These are phyloP conservation scores for Trametopsis cervina DNA, from an alignment of 768 basidiomycete genomes.

Conservation along the genomic window DNA sequence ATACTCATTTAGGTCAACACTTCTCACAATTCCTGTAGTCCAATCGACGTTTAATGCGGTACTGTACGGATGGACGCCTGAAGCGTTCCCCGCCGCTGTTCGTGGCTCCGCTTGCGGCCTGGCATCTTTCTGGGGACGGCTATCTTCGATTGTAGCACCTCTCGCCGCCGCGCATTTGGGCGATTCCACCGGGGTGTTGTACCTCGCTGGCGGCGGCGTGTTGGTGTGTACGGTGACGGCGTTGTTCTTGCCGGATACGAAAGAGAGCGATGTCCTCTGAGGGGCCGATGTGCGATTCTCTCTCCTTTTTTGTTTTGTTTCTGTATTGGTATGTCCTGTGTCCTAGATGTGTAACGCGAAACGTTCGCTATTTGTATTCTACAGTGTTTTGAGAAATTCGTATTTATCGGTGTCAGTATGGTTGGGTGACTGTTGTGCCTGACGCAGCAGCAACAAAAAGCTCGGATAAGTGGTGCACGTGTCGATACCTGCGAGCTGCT, in stretches of 20 bases:
- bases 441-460: too few relatives aligned
- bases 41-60: slow-evolving; percentile 12
- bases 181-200: slow-evolving; percentile 6
- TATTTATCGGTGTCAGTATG: too few relatives aligned
- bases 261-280: slow-evolving; percentile 2
- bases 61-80: slow-evolving; percentile 13
- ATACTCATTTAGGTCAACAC: too few relatives aligned
- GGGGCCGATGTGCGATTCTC: too few relatives aligned
- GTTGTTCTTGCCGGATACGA: slow-evolving; percentile 8
- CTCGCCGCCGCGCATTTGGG: slow-evolving; percentile 7
- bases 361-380: not conserved
- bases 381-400: too few relatives aligned
- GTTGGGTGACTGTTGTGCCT: too few relatives aligned
- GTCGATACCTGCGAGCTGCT: too few relatives aligned
- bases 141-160: slow-evolving; percentile 6
- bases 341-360: too few relatives aligned
- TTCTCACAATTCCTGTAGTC: slow-evolving; percentile 3
- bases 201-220: slow-evolving; percentile 10
- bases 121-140: slow-evolving; percentile 12
- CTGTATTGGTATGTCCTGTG: not conserved
- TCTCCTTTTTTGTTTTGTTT: too few relatives aligned
- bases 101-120: slow-evolving; percentile 10
- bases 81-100: slow-evolving; percentile 9
- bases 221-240: slow-evolving; percentile 9
- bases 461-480: too few relatives aligned